These are phyloP conservation scores for Microdochium trichocladiopsis DNA, from an alignment of 2,329 filamentous ascomycete genomes.

Conservation along the genomic window DNA sequence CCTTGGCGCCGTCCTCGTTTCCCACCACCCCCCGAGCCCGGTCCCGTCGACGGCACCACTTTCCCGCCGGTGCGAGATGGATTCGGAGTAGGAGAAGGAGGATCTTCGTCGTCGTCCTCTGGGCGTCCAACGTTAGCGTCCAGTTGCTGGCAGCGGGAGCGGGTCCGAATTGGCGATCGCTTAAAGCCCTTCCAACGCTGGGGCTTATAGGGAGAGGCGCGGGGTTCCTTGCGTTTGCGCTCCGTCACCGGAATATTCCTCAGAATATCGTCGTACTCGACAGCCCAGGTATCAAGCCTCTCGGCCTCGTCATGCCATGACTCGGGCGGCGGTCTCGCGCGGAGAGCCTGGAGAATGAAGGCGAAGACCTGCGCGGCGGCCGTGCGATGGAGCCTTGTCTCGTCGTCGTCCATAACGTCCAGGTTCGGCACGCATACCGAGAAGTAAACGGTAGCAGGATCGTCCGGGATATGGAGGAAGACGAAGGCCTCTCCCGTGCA, in stretches of 20 bases:
- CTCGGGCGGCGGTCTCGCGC: slow-evolving; percentile 21
- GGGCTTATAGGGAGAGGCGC: too few relatives aligned
- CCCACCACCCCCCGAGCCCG: not conserved
- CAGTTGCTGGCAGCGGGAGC: slow-evolving; percentile 8
- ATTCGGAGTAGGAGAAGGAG: not conserved
- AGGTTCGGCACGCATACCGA: slow-evolving; percentile 21
- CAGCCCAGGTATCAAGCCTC: slow-evolving; percentile 21
- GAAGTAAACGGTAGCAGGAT: slow-evolving; percentile 25
- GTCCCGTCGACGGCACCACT: not conserved
- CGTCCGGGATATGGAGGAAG: slow-evolving; percentile 24
- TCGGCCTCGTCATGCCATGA: slow-evolving; percentile 22
- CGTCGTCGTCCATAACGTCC: too few relatives aligned
- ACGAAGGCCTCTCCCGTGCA: slow-evolving; percentile 23
- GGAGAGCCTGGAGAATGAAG: too few relatives aligned
- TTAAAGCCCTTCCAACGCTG: slow-evolving; percentile 19
- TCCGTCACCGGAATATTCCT: too few relatives aligned
- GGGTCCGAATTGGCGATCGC: slow-evolving; percentile 17
- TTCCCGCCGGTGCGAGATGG: not conserved
- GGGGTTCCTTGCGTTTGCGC: too few relatives aligned
- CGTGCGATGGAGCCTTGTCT: too few relatives aligned
- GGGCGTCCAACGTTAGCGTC: not conserved
- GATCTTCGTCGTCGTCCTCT: not conserved
- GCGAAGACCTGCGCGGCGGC: too few relatives aligned
- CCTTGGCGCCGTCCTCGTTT: not conserved
- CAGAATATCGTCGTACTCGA: too few relatives aligned